Base-by-base conservation (phyloP, 2,329 filamentous ascomycete genomes). In the Amphichorda felina region DNA sequence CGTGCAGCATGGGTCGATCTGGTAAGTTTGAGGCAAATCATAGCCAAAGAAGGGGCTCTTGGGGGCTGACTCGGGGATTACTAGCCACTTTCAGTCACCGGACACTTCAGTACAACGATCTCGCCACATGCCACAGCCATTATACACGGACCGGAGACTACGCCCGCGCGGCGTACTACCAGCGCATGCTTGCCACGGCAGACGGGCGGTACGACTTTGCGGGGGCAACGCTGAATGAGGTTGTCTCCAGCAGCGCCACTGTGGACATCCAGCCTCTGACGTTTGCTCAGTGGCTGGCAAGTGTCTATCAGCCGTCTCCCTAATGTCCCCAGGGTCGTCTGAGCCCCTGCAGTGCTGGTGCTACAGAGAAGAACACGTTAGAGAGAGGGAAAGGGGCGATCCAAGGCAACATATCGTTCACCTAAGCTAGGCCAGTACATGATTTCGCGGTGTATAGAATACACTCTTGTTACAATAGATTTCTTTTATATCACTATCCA, bases 181-280 rank as follows among this genome's bases (percentile, higher is more conserved):
- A 76, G 39, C 64, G 76, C 22, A 66, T 85, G 17, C 63, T 82
- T 26, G 78, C 77, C 22, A 85, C 81, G 0, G 73, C 73, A 14
- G 71, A 80, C 41, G 75, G 79, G 2, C 68, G 75, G 8, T 86
- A 82, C 48, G 72, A 78, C 42, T 81, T 82, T 45, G 57, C 61
- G 3, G 57, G 68, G 10, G 56, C 73, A 2, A 79, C 75, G 41
- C 56, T 85, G 36, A 82, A 82, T 50, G 59, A 63, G 3, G 46
- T 61, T 3, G 48, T 71, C 30, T 47, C 54, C 19, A 49, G 45
- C 11, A 55, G 43, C 41, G 42, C 54, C 4, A 43, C 53, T 4
- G 57, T 66, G 10, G 50, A 61, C 26, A 39, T 76, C 10, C 59
- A 59, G 31, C 69, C 74, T 1, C 55, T 64, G 38, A 55, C 48